These are phyloP conservation scores for Collybia sordida DNA, from an alignment of 768 basidiomycete species.

Conservation along the genomic window DNA sequence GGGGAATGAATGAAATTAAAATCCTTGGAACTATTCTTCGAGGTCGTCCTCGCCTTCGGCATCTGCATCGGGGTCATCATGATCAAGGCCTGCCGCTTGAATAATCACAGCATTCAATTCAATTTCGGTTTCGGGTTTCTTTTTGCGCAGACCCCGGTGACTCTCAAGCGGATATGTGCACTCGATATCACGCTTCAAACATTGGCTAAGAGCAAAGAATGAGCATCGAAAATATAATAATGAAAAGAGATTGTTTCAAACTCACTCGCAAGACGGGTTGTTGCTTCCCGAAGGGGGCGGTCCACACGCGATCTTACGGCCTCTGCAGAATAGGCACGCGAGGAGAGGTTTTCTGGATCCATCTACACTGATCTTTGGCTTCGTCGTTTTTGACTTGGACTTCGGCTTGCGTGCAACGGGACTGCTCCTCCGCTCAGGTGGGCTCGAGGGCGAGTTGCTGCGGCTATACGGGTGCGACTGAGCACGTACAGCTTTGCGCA, in stretches of 20 bases:
- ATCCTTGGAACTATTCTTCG: background rate
- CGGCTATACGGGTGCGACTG: background rate
- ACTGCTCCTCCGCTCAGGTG: background rate
- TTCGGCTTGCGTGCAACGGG: background rate
- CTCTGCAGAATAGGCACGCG: slow-evolving; percentile 50
- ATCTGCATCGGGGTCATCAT: background rate
- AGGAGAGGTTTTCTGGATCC: slow-evolving; percentile 36
- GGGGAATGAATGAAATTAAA: background rate
- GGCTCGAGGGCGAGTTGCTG: background rate
- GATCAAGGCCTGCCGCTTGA: background rate
- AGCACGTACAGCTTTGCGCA: background rate
- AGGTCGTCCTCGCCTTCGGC: background rate
- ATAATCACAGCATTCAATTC: background rate
- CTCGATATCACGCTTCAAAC: slow-evolving; percentile 1
- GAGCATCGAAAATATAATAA: background rate
- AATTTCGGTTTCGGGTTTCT: background rate
- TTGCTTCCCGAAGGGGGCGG: slow-evolving; percentile 34
- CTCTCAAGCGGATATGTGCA: slow-evolving; percentile 10
- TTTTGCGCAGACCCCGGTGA: slow-evolving; percentile 7
- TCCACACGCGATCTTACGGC: slow-evolving; percentile 53
- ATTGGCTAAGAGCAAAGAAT: slow-evolving; percentile 3
- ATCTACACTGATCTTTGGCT: slow-evolving; percentile 3
- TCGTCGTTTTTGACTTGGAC: background rate
- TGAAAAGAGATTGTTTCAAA: slow-evolving; percentile 4
- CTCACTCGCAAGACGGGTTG: slow-evolving; percentile 51